Evolutionary conservation across 768 basidiomycete genomes (phyloP).

Genomic region (Rhodotorula babjevae): DNA sequence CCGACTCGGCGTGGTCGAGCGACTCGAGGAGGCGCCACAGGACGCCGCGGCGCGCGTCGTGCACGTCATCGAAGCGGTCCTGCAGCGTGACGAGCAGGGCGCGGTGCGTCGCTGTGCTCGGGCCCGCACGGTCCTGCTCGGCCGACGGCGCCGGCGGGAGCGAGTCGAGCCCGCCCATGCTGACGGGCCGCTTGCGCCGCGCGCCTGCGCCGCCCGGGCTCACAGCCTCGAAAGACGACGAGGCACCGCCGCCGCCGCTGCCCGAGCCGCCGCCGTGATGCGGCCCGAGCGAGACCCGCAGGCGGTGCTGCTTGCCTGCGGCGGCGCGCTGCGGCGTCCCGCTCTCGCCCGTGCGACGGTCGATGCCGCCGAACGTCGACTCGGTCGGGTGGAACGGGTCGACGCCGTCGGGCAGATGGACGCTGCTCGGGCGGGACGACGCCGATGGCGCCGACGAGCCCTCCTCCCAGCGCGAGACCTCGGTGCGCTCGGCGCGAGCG

Average conservation of each 20-base stretch:
- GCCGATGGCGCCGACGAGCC: background rate
- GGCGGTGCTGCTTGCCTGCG: background rate
- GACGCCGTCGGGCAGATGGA: background rate
- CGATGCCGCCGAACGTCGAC: conserved; percentile 24
- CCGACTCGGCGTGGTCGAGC: background rate
- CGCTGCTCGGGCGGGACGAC: background rate
- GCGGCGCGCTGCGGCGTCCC: background rate
- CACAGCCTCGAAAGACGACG: no score
- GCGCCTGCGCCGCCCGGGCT: background rate
- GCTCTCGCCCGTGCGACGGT: background rate
- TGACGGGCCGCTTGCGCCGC: conserved; percentile 9
- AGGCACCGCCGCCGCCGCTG: background rate
- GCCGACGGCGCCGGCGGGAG: background rate
- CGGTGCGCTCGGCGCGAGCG: conserved; percentile 2
- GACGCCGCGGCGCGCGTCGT: background rate
- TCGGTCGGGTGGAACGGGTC: conserved; percentile 25
- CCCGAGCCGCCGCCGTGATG: background rate
- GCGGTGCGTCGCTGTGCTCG: background rate
- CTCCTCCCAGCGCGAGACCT: conserved; percentile 6
- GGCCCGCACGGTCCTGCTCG: background rate
- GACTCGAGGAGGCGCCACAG: conserved; percentile 12
- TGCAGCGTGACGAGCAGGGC: conserved; percentile 13
- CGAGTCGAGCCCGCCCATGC: conserved; percentile 19
- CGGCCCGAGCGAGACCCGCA: background rate
- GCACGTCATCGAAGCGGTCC: conserved; percentile 5